A percentile compares a stretch with the other conserved stretches of the same genome.
Evolutionary conservation across 495 filamentous ascomycete species (phyloP).

Genomic region (Daldinia decipiens): DNA sequence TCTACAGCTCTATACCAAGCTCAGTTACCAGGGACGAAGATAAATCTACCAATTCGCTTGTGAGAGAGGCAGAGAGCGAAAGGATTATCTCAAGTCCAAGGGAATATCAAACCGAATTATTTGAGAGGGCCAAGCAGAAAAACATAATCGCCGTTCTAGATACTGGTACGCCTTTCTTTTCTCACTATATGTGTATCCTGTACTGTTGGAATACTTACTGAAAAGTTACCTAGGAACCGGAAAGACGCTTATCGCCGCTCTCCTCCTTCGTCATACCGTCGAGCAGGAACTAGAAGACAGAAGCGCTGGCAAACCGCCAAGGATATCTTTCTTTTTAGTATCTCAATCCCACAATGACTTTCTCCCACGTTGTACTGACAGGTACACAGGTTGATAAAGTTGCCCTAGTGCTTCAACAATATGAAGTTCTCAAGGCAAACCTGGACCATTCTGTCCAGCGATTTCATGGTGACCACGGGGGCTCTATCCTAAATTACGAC

Average conservation of each 20-base stretch:
- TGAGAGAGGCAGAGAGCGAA: conserved; percentile 49
- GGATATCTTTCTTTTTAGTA: conserved; percentile 87
- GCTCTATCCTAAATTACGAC: conserved; percentile 66
- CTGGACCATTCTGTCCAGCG: conserved; percentile 82
- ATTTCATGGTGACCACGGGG: conserved; percentile 73
- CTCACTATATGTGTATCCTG: background rate
- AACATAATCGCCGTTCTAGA: conserved; percentile 98
- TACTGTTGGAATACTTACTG: conserved; percentile 18
- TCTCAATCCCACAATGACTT: conserved; percentile 14
- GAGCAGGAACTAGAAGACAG: conserved; percentile 81
- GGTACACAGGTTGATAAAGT: conserved; percentile 80
- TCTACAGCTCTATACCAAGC: conserved; percentile 41
- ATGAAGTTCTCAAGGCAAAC: conserved; percentile 83
- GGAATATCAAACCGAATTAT: conserved; percentile 93
- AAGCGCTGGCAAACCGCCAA: conserved; percentile 64
- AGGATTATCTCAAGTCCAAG: conserved; percentile 77
- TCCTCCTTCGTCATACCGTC: conserved; percentile 82
- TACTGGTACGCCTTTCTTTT: conserved; percentile 66
- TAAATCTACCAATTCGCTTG: conserved; percentile 39
- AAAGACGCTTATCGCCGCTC: conserved; percentile 93
- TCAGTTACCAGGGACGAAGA: conserved; percentile 32
- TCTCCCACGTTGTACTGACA: background rate
- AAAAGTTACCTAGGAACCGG: conserved; percentile 76
- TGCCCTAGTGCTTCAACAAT: conserved; percentile 90
- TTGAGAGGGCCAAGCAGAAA: conserved; percentile 83